Conservation (phyloP, 129 eudicot species). For the Flaveria ramosissima region DNA sequence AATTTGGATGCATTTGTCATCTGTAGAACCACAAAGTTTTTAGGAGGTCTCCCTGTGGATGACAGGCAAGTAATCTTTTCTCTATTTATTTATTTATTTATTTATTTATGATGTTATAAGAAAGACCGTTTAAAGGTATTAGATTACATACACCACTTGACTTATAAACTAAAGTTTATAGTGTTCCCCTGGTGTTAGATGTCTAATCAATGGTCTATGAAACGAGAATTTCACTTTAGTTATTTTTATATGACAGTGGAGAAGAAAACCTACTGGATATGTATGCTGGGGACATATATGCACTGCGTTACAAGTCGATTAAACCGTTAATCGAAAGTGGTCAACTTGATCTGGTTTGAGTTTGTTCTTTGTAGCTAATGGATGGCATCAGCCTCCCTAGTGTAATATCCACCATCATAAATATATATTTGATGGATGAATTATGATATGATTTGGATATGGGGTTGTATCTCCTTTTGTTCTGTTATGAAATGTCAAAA, state of each 20-base stretch:
- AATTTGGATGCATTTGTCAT: constrained; percentile 76
- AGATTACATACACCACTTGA: too few species aligned
- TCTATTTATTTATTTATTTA: too few species aligned
- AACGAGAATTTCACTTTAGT: neutral
- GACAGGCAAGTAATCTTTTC: constrained; percentile 53
- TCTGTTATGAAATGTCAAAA: too few species aligned
- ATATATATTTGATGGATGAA: too few species aligned
- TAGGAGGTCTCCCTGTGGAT: constrained; percentile 78
- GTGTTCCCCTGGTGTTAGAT: too few species aligned
- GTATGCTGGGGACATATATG: constrained; percentile 85
- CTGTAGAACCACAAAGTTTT: constrained; percentile 73
- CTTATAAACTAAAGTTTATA: too few species aligned
- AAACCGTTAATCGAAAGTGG: constrained; percentile 74
- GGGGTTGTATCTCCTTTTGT: too few species aligned
- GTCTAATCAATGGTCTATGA: too few species aligned
- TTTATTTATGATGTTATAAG: neutral
- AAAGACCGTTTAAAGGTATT: too few species aligned
- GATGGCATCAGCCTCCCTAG: neutral
- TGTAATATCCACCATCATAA: neutral
- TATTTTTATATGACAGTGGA: constrained; percentile 51
- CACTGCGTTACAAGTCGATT: constrained; percentile 85
- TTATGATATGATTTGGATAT: too few species aligned
- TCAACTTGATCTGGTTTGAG: constrained; percentile 84
- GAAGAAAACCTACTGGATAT: constrained; percentile 76
- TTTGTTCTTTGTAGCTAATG: constrained; percentile 2